phyloP scores from a whole-genome alignment of 805 yeast species.

The Clavispora vitiphila region DNA sequence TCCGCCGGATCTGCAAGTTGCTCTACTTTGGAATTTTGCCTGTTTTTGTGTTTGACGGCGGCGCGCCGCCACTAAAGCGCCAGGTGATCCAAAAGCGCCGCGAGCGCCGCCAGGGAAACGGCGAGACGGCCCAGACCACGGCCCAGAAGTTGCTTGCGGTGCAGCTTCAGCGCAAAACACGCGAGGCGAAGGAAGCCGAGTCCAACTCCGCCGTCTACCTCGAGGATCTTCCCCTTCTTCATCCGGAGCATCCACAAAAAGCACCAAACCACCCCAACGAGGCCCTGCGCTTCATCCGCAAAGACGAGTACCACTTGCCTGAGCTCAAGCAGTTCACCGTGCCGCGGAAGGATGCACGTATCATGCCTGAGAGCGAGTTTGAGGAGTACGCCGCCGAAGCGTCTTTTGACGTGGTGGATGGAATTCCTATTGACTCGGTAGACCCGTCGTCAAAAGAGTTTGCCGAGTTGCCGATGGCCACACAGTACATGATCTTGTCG shows the following conservation, averaged over 20 bases:
- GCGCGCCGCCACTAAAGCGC: conserved; percentile 79
- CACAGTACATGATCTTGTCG: conserved; percentile 84
- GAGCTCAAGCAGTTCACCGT: conserved; percentile 52
- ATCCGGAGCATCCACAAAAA: conserved; percentile 7
- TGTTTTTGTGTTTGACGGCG: conserved; percentile 93
- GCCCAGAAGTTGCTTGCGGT: conserved; percentile 79
- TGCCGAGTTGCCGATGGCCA: conserved; percentile 66
- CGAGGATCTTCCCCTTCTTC: conserved; percentile 24
- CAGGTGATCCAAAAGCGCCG: conserved; percentile 71
- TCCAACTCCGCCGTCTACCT: conserved; percentile 14
- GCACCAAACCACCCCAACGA: not conserved
- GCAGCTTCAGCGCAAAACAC: conserved; percentile 57
- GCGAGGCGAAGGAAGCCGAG: not conserved
- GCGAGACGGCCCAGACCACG: conserved; percentile 63
- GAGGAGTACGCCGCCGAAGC: conserved; percentile 44
- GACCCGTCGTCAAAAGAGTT: conserved; percentile 85
- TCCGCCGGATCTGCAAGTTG: conserved; percentile 86
- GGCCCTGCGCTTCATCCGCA: conserved; percentile 36
- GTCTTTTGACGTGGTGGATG: conserved; percentile 51
- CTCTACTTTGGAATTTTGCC: conserved; percentile 84
- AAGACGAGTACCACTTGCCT: conserved; percentile 88
- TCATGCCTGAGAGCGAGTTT: conserved; percentile 70
- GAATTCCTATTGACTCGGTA: conserved; percentile 62
- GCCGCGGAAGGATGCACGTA: conserved; percentile 58
- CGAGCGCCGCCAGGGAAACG: conserved; percentile 68